phyloP scores from a whole-genome alignment of 176 grass and related monocot species.

The Ampelocalamus luodianensis region DNA sequence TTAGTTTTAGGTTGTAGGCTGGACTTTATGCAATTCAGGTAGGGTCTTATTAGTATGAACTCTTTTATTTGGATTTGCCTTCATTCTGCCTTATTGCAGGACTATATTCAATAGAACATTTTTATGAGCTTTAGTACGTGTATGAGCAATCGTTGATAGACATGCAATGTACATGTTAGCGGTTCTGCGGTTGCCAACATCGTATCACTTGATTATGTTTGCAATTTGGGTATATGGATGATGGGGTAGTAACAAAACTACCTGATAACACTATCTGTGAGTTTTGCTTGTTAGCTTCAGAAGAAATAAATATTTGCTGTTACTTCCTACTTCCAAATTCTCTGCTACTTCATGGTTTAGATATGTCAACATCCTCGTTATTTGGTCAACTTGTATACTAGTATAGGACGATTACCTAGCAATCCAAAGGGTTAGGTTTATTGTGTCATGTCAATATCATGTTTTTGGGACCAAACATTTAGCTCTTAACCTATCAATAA shows the following conservation, averaged over 20 bases:
- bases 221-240: neutral
- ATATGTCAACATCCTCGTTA: neutral
- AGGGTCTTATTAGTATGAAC: neutral
- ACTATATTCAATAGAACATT: neutral
- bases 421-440: neutral
- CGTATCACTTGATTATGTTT: neutral
- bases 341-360: neutral
- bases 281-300: neutral
- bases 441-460: conserved; percentile 3
- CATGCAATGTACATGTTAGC: neutral
- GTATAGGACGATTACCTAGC: neutral
- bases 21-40: neutral
- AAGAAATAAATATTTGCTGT: neutral
- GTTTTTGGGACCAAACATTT: neutral
- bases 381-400: neutral
- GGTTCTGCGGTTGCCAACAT: neutral
- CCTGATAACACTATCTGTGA: neutral
- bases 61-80: neutral
- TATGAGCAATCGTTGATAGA: neutral
- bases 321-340: neutral
- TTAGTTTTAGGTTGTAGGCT: neutral
- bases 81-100: neutral
- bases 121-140: neutral
- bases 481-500: neutral
- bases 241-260: neutral